These are phyloP conservation scores for Backusella luteola DNA, from an alignment of 192 early-diverging fungal species.

Conservation along the genomic window DNA sequence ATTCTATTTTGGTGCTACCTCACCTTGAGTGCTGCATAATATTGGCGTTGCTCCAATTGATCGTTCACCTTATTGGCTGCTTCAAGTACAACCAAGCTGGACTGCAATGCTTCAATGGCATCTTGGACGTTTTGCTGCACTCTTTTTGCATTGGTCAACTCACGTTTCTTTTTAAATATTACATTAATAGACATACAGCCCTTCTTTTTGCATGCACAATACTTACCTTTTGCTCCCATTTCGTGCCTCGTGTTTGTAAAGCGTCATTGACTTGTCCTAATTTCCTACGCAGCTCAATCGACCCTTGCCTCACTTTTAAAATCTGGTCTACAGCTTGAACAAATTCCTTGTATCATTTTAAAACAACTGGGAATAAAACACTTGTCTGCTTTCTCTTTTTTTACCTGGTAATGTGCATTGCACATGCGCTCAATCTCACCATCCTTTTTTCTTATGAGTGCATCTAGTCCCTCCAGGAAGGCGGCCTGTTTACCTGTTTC, in stretches of 20 bases:
- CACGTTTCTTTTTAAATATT: conserved; percentile 59
- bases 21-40: conserved; percentile 88
- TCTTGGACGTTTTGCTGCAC: conserved; percentile 87
- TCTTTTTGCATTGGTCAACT: conserved; percentile 72
- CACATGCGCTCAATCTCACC: conserved; percentile 98
- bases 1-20: conserved; percentile 1
- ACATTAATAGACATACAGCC: not conserved
- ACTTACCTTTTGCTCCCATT: conserved; percentile 69
- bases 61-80: conserved; percentile 80
- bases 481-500: conserved; percentile 81
- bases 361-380: not conserved
- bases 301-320: conserved; percentile 89
- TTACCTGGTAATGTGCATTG: conserved; percentile 90
- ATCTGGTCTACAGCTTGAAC: conserved; percentile 94
- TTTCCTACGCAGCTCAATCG: conserved; percentile 80
- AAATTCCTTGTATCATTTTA: conserved; percentile 65
- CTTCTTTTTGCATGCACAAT: not conserved
- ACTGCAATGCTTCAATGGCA: conserved; percentile 74
- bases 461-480: conserved; percentile 80
- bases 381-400: not conserved
- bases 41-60: conserved; percentile 81
- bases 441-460: conserved; percentile 87
- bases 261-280: conserved; percentile 84
- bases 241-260: conserved; percentile 77
- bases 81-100: conserved; percentile 86